A percentile compares a stretch with the other conserved stretches of the same genome.
These are phyloP conservation scores for Gloeostereum incarnatum DNA, from an alignment of 768 basidiomycete genomes.

Conservation along the genomic window DNA sequence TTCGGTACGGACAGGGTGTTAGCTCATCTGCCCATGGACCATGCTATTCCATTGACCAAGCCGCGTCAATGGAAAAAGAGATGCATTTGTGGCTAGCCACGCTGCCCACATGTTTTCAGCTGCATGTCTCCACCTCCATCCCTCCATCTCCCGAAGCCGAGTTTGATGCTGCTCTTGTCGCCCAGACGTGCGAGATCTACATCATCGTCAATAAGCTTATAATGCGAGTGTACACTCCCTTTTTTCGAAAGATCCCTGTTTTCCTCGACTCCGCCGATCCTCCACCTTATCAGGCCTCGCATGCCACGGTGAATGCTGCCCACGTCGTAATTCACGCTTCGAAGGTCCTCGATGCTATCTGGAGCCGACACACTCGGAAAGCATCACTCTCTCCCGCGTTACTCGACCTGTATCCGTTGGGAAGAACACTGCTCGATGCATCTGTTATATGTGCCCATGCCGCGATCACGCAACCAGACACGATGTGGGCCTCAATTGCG, in stretches of 20 bases:
- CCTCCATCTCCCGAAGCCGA: conserved; percentile 9
- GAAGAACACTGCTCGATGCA: conserved; percentile 57
- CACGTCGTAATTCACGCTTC: conserved; percentile 51
- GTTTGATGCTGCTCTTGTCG: conserved; percentile 27
- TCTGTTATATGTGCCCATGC: conserved; percentile 56
- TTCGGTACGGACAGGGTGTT: conserved; percentile 9
- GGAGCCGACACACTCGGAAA: conserved; percentile 15
- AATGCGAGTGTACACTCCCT: conserved; percentile 60
- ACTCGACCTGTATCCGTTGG: conserved; percentile 51
- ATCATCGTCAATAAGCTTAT: conserved; percentile 53
- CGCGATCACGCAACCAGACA: conserved; percentile 41
- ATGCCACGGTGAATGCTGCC: conserved; percentile 55
- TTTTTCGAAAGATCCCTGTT: conserved; percentile 27
- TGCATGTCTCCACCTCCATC: conserved; percentile 22
- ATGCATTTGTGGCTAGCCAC: conserved; percentile 42
- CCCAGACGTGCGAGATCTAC: conserved; percentile 50
- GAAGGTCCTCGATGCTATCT: conserved; percentile 28
- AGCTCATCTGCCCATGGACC: conserved; percentile 17
- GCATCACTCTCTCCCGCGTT: conserved; percentile 25
- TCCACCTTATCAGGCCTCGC: conserved; percentile 39
- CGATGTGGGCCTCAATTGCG: conserved; percentile 37
- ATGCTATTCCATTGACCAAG: conserved; percentile 53
- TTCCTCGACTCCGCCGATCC: conserved; percentile 11
- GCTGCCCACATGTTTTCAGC: conserved; percentile 41
- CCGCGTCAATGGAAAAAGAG: conserved; percentile 45